Percentiles rank a stretch among this genome's conserved stretches.
phyloP scores from a whole-genome alignment of 768 basidiomycete genomes.

The Russula brevipes region DNA sequence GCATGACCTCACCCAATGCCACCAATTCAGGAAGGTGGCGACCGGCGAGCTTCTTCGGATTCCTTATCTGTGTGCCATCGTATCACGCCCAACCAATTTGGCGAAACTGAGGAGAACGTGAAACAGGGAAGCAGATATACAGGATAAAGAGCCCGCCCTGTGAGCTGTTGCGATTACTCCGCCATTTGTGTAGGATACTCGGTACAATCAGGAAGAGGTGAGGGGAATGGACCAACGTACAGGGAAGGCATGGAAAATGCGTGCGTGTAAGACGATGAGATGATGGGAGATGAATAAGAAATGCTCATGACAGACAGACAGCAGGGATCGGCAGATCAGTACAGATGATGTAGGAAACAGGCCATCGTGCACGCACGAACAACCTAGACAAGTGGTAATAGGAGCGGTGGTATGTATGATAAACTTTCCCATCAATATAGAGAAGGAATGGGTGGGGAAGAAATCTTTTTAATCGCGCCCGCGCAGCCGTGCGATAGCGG shows the following conservation, averaged over 20 bases:
- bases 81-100: neutral
- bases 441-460: neutral
- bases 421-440: neutral
- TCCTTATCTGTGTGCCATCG: neutral
- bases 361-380: neutral
- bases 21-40: neutral
- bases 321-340: neutral
- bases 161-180: neutral
- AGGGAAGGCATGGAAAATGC: conserved; percentile 9
- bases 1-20: too few relatives aligned
- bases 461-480: conserved; percentile 9
- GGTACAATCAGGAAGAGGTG: neutral
- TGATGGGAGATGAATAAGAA: neutral
- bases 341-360: neutral
- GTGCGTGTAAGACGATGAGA: neutral
- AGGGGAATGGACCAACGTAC: neutral
- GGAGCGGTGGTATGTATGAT: neutral
- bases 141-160: neutral
- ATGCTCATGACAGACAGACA: neutral
- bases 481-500: conserved; percentile 17
- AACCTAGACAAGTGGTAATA: neutral
- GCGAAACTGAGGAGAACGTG: neutral
- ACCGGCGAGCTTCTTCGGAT: neutral
- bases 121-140: neutral
- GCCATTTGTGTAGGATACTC: conserved; percentile 2